A percentile compares a stretch with the other conserved stretches of the same genome.
These are phyloP conservation scores for Lentinus tigrinus DNA, from an alignment of 768 basidiomycete genomes.

Conservation along the genomic window DNA sequence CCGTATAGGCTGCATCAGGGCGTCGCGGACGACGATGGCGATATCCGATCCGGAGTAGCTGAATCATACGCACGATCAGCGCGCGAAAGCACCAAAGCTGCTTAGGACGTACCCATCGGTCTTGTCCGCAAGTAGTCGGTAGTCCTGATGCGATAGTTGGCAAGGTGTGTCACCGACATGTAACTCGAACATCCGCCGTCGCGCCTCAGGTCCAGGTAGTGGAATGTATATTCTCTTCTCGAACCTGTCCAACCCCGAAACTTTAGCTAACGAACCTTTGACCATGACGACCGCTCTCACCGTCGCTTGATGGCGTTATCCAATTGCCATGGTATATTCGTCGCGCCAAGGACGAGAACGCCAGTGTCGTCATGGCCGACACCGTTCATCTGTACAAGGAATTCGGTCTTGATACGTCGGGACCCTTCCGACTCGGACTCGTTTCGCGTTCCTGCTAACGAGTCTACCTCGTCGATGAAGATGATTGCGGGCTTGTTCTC, in stretches of 20 bases:
- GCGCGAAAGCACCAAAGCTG: no score
- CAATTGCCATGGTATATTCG: slow-evolving; percentile 98
- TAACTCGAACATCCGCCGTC: slow-evolving; percentile 94
- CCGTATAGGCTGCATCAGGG: slow-evolving; percentile 97
- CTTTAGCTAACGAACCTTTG: neutral
- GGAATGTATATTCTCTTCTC: slow-evolving; percentile 99
- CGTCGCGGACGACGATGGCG: slow-evolving; percentile 91
- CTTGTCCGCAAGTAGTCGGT: slow-evolving; percentile 72
- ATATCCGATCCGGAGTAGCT: slow-evolving; percentile 95
- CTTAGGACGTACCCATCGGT: slow-evolving; percentile 69
- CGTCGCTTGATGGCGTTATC: slow-evolving; percentile 97
- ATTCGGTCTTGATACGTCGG: slow-evolving; percentile 97
- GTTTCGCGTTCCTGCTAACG: slow-evolving; percentile 88
- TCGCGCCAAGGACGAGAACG: slow-evolving; percentile 93
- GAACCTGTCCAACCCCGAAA: slow-evolving; percentile 50
- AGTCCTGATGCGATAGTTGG: slow-evolving; percentile 75
- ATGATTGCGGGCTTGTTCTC: slow-evolving; percentile 97
- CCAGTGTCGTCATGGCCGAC: slow-evolving; percentile 98
- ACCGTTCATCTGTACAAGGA: slow-evolving; percentile 97
- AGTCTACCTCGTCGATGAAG: slow-evolving; percentile 99
- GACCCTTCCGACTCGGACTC: slow-evolving; percentile 98
- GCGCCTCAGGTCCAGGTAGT: slow-evolving; percentile 88
- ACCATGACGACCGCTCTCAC: slow-evolving; percentile 34
- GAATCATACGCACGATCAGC: neutral
- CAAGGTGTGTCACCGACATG: slow-evolving; percentile 94